Evolutionary conservation across 768 basidiomycete species (phyloP).

Genomic region (Fomitopsis serialis): DNA sequence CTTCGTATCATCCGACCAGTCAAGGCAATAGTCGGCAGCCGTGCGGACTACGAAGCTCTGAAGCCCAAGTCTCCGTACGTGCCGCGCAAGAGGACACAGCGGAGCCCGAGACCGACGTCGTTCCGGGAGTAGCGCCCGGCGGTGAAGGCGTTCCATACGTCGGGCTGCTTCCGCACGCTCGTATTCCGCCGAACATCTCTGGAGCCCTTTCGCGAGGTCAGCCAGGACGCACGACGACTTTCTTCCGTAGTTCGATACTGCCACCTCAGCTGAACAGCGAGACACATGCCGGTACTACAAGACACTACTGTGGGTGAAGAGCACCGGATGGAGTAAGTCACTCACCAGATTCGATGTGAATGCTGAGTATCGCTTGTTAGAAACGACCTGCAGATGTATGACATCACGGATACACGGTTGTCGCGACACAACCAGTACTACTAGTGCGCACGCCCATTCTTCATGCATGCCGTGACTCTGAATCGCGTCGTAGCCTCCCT

Average conservation of each 20-base stretch:
- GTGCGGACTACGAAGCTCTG: slow-evolving; percentile 43
- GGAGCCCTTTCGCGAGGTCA: not conserved
- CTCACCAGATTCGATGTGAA: not conserved
- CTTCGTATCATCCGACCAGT: slow-evolving; percentile 46
- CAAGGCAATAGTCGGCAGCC: slow-evolving; percentile 41
- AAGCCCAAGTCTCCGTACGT: slow-evolving; percentile 41
- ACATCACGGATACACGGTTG: slow-evolving; percentile 11
- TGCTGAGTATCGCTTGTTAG: slow-evolving; percentile 12
- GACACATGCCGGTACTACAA: slow-evolving; percentile 46
- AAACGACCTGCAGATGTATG: slow-evolving; percentile 28
- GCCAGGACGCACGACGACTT: not conserved
- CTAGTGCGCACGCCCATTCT: slow-evolving; percentile 3
- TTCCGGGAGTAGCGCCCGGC: slow-evolving; percentile 26
- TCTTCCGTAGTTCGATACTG: slow-evolving; percentile 21
- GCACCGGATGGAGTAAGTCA: slow-evolving; percentile 20
- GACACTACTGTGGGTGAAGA: slow-evolving; percentile 52
- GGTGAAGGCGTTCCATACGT: slow-evolving; percentile 10
- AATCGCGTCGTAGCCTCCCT: not conserved
- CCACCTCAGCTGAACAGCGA: slow-evolving; percentile 33
- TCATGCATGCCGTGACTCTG: not conserved
- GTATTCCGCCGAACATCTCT: slow-evolving; percentile 12
- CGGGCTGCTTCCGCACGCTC: slow-evolving; percentile 9
- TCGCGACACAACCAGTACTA: slow-evolving; percentile 4
- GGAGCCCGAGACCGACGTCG: slow-evolving; percentile 14
- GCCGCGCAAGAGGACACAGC: slow-evolving; percentile 11